Evolutionary conservation across 2,329 filamentous ascomycete genomes (phyloP).

Genomic region (Hypoxylon sp.): DNA sequence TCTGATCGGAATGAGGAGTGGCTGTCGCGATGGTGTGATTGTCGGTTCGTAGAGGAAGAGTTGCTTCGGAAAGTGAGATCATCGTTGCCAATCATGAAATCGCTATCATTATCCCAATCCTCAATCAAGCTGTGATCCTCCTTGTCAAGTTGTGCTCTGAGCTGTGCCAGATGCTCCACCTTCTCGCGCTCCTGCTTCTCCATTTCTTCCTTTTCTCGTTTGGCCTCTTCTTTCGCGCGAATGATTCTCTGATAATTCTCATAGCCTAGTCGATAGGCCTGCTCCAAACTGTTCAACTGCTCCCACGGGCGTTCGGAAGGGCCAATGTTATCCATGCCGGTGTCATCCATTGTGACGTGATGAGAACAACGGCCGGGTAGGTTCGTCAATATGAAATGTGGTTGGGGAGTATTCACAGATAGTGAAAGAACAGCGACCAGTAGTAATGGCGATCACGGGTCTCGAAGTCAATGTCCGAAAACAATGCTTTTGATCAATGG

Average conservation of each 20-base stretch:
- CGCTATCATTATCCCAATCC: slow-evolving; percentile 81
- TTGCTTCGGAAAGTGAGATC: slow-evolving; percentile 73
- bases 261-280: slow-evolving; percentile 1
- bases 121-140: slow-evolving; percentile 66
- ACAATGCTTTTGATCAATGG: slow-evolving; percentile 37
- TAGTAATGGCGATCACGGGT: slow-evolving; percentile 7
- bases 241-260: slow-evolving; percentile 1
- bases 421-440: slow-evolving; percentile 1
- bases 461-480: slow-evolving; percentile 41
- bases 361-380: neutral
- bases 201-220: neutral
- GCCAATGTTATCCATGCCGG: neutral
- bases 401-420: neutral
- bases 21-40: slow-evolving; percentile 76
- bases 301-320: slow-evolving; percentile 6
- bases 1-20: slow-evolving; percentile 90
- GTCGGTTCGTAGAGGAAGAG: slow-evolving; percentile 60
- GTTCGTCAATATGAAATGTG: neutral
- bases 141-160: neutral
- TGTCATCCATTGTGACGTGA: neutral
- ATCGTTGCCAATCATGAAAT: slow-evolving; percentile 79
- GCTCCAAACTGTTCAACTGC: slow-evolving; percentile 15
- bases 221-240: neutral
- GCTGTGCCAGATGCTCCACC: neutral
- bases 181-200: slow-evolving; percentile 3